Conservation (phyloP, 2,329 filamentous ascomycete genomes). For the Fulvia fulva region DNA sequence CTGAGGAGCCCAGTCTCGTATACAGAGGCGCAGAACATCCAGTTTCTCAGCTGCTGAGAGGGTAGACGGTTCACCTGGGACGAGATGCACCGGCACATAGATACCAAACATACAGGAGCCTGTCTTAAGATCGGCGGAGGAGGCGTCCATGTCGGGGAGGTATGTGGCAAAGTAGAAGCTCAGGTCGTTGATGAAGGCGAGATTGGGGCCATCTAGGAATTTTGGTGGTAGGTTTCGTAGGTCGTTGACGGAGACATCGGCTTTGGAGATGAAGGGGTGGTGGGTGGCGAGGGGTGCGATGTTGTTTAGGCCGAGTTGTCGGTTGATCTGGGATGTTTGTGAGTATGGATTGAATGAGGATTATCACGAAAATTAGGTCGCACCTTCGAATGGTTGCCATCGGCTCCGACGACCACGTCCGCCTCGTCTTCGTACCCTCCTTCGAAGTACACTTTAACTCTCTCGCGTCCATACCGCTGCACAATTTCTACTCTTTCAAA, state of each 20-base stretch:
- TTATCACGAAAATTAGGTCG: neutral
- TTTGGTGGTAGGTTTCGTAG: neutral
- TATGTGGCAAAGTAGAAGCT: neutral
- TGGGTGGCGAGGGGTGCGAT: neutral
- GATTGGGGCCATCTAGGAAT: neutral
- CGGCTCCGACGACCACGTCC: neutral
- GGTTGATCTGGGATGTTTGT: neutral
- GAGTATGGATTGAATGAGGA: neutral
- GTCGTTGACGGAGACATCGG: neutral
- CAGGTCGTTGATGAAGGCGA: neutral
- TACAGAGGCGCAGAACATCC: neutral
- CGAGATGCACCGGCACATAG: neutral
- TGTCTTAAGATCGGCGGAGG: neutral
- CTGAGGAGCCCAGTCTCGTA: neutral
- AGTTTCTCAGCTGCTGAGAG: neutral
- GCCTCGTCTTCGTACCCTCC: neutral
- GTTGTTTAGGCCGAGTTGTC: neutral
- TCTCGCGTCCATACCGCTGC: neutral
- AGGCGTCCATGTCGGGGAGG: neutral
- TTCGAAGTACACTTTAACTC: neutral
- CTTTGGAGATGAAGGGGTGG: neutral
- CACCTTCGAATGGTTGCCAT: neutral
- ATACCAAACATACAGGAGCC: constrained; percentile 4
- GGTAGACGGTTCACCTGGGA: neutral
- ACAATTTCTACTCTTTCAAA: neutral